Conservation (phyloP, 495 filamentous ascomycete species). For the Collariella sp. region DNA sequence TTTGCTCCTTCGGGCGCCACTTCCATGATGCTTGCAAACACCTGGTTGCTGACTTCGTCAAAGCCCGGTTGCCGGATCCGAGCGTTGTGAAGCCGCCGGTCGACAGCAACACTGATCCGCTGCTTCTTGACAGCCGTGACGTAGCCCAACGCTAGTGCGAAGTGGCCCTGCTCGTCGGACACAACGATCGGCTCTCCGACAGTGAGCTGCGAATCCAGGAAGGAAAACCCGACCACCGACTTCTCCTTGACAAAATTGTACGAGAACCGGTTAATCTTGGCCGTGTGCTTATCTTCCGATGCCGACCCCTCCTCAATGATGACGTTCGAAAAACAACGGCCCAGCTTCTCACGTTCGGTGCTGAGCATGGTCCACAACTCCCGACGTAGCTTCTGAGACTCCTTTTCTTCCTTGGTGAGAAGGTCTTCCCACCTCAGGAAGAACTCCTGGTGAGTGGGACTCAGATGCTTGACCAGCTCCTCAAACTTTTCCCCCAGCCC, state of each 20-base stretch:
- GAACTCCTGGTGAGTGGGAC: constrained; percentile 63
- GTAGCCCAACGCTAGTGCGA: constrained; percentile 86
- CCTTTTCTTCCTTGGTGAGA: constrained; percentile 87
- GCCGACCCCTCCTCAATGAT: constrained; percentile 71
- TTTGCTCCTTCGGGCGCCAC: constrained; percentile 48
- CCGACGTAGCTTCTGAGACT: constrained; percentile 68
- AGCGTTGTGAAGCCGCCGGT: constrained; percentile 78
- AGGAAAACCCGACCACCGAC: constrained; percentile 54
- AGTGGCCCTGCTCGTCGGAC: constrained; percentile 93
- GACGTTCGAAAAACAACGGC: constrained; percentile 56
- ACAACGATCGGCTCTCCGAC: constrained; percentile 88
- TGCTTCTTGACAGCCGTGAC: constrained; percentile 64
- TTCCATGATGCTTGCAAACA: constrained; percentile 88
- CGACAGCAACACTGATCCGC: constrained; percentile 76
- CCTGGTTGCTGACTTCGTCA: constrained; percentile 64
- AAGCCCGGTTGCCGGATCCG: constrained; percentile 68
- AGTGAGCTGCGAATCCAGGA: constrained; percentile 82
- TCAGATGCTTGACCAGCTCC: constrained; percentile 64
- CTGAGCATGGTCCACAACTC: constrained; percentile 96
- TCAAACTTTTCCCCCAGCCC: constrained; percentile 67
- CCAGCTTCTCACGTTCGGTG: constrained; percentile 75
- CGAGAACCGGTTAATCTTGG: constrained; percentile 81
- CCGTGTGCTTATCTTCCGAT: constrained; percentile 52
- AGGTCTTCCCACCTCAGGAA: constrained; percentile 92
- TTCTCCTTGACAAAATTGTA: constrained; percentile 73